Conservation (phyloP, 2,329 filamentous ascomycete genomes). For the Colletotrichum coccodes region DNA sequence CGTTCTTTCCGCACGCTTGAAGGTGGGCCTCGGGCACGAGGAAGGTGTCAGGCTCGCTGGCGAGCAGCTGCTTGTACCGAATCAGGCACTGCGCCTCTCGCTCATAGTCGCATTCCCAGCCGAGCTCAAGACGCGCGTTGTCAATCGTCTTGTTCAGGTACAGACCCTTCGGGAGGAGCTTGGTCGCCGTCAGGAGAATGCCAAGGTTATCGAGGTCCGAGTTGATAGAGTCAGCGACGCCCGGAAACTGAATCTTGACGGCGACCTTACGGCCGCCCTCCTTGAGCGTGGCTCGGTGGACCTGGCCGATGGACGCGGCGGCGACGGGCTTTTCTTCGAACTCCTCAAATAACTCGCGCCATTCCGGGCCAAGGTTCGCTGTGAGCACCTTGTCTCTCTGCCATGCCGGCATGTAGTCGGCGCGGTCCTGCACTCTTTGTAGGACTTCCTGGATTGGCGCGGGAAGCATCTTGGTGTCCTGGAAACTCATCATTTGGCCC, state of each 20-base stretch:
- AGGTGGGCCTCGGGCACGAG: slow-evolving; percentile 80
- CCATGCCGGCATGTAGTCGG: slow-evolving; percentile 97
- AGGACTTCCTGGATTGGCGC: slow-evolving; percentile 87
- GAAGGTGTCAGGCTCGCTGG: slow-evolving; percentile 79
- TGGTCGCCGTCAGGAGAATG: slow-evolving; percentile 88
- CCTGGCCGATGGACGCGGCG: slow-evolving; percentile 96
- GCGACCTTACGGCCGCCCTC: slow-evolving; percentile 82
- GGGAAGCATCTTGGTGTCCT: slow-evolving; percentile 95
- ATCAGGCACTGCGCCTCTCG: slow-evolving; percentile 86
- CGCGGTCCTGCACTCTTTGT: slow-evolving; percentile 93
- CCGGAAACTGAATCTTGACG: slow-evolving; percentile 97
- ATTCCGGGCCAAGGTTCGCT: slow-evolving; percentile 82
- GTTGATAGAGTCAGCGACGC: slow-evolving; percentile 94
- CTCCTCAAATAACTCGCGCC: slow-evolving; percentile 83
- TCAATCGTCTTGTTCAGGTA: slow-evolving; percentile 98
- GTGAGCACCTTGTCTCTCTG: slow-evolving; percentile 88
- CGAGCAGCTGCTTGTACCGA: slow-evolving; percentile 81
- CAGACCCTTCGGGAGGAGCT: slow-evolving; percentile 88
- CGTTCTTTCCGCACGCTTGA: slow-evolving; percentile 85
- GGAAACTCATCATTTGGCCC: slow-evolving; percentile 98
- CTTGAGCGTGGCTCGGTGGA: slow-evolving; percentile 85
- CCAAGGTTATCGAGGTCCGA: slow-evolving; percentile 95
- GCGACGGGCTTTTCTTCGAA: slow-evolving; percentile 95
- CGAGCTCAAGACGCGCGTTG: slow-evolving; percentile 90
- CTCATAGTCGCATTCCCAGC: slow-evolving; percentile 96